Evolutionary conservation across 2,329 filamentous ascomycete species (phyloP).

Genomic region (Diaporthe velutina): DNA sequence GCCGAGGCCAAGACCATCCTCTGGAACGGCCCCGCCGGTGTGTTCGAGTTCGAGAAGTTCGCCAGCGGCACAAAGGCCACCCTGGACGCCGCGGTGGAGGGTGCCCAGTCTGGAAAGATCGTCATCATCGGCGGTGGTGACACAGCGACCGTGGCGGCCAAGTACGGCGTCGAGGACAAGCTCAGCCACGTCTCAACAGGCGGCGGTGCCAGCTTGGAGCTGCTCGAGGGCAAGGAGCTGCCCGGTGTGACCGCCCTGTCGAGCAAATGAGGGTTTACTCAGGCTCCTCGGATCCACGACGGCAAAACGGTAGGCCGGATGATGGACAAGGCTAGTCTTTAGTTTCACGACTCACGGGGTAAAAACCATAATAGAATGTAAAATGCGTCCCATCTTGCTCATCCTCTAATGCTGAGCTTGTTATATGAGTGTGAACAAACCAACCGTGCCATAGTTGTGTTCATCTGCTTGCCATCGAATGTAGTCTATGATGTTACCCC

Average conservation of each 20-base stretch:
- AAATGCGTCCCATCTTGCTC: slow-evolving; percentile 14
- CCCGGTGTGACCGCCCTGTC: slow-evolving; percentile 94
- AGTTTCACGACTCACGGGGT: slow-evolving; percentile 41
- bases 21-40: slow-evolving; percentile 97
- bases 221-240: slow-evolving; percentile 97
- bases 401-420: neutral
- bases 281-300: slow-evolving; percentile 42
- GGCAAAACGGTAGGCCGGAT: slow-evolving; percentile 46
- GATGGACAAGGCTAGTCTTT: slow-evolving; percentile 52
- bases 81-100: slow-evolving; percentile 87
- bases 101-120: slow-evolving; percentile 86
- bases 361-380: slow-evolving; percentile 35
- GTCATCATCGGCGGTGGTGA: slow-evolving; percentile 99
- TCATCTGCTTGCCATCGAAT: slow-evolving; percentile 28
- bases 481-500: slow-evolving; percentile 23
- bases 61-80: slow-evolving; percentile 92
- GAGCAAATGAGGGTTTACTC: slow-evolving; percentile 68
- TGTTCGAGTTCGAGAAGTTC: slow-evolving; percentile 98
- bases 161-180: slow-evolving; percentile 97
- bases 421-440: neutral
- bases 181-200: slow-evolving; percentile 98
- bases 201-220: slow-evolving; percentile 93
- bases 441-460: neutral
- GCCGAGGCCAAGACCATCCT: slow-evolving; percentile 93
- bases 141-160: slow-evolving; percentile 96